Evolutionary conservation across 805 yeast genomes (phyloP).

Genomic region (Starmerella stellata): DNA sequence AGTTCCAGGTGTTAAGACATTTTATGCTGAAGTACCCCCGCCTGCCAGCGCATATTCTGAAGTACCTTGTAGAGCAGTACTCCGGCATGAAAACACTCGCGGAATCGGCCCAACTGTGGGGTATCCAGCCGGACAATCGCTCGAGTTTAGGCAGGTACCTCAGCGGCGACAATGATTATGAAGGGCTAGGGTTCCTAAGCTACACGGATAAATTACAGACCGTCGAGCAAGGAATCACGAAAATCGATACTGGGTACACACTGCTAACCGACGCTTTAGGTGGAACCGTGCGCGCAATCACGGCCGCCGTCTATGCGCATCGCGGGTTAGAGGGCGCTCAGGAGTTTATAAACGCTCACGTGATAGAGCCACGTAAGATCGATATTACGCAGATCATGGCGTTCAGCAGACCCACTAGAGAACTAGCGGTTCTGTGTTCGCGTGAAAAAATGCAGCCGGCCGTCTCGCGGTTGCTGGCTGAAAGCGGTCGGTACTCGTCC

Average conservation of each 20-base stretch:
- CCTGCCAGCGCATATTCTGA: conserved; percentile 61
- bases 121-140: conserved; percentile 59
- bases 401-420: conserved; percentile 73
- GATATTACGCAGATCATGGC: conserved; percentile 57
- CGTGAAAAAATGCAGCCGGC: conserved; percentile 61
- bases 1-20: conserved; percentile 58
- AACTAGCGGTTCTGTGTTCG: conserved; percentile 56
- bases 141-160: conserved; percentile 48
- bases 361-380: conserved; percentile 57
- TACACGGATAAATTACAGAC: conserved; percentile 11
- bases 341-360: conserved; percentile 51
- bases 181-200: conserved; percentile 38
- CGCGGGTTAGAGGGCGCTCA: conserved; percentile 47
- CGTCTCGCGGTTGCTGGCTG: conserved; percentile 67
- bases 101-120: conserved; percentile 63
- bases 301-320: conserved; percentile 68
- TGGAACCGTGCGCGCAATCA: conserved; percentile 58
- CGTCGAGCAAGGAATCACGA: conserved; percentile 23
- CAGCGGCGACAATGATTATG: conserved; percentile 47
- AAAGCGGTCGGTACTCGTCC: conserved; percentile 73
- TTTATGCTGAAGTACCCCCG: conserved; percentile 69
- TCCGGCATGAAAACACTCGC: conserved; percentile 49
- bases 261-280: conserved; percentile 29
- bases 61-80: conserved; percentile 58
- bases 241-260: conserved; percentile 28